Evolutionary conservation across 345 rosid genomes (phyloP).

Genomic region (Noccaea caerulescens): DNA sequence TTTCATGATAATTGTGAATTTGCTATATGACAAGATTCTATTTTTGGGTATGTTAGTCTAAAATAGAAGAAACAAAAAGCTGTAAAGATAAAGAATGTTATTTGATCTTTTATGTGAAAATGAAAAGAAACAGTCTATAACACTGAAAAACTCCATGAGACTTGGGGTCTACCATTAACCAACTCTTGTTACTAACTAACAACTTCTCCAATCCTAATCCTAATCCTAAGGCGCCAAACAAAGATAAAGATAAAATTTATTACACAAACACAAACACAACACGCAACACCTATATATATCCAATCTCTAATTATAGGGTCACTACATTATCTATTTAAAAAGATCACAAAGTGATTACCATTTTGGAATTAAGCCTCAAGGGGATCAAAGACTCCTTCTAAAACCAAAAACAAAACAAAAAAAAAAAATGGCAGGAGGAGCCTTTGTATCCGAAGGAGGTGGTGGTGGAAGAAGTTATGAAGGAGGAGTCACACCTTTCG

Average conservation of each 20-base stretch:
- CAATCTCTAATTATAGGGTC: conserved; percentile 16
- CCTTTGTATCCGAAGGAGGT: conserved; percentile 38
- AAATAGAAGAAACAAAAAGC: not conserved
- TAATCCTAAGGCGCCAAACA: conserved; percentile 18
- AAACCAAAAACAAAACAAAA: not conserved
- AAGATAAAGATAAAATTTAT: conserved; percentile 20
- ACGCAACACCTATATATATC: not conserved
- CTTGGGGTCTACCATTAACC: not conserved
- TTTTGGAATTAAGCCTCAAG: not conserved
- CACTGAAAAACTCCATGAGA: not conserved
- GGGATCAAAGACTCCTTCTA: too few relatives aligned
- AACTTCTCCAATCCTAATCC: not conserved
- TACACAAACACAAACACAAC: conserved; percentile 1
- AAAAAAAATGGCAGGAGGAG: conserved; percentile 55
- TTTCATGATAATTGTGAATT: too few relatives aligned
- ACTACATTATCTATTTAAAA: conserved; percentile 14
- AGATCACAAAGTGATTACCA: conserved; percentile 19
- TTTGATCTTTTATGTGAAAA: not conserved
- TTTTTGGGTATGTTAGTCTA: conserved; percentile 6
- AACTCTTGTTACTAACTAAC: conserved; percentile 15
- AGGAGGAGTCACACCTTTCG: conserved; percentile 69
- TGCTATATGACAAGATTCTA: not conserved
- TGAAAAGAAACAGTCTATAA: conserved; percentile 16
- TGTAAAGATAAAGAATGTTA: not conserved
- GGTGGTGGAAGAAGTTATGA: conserved; percentile 59